Base-by-base conservation (phyloP, 75 land plant genomes). In the Ceratopteris richardii region DNA sequence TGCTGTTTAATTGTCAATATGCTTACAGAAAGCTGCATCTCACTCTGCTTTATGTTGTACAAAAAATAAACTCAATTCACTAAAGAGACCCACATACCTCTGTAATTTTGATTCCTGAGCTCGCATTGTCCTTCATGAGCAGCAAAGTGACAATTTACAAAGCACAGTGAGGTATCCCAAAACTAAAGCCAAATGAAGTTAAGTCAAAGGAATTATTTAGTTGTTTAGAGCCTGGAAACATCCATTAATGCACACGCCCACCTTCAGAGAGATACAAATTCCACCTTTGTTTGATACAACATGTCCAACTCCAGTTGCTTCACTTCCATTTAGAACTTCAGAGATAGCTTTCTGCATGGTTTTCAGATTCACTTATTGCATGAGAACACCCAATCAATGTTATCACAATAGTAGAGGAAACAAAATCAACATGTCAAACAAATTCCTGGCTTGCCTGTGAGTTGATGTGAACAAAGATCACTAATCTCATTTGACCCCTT, bases 261-360 rank as follows among this genome's bases (percentile, higher is more conserved):
- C 74, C 74, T 77, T 77, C 33, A 77, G 68, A n/a, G 78, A 62
- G 39, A 77, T 75, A 55, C 80, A 67, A 31, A 77, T 66, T 4
- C 76, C 80, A 44, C 80, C 80, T 59, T 77, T 77, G 42, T 77
- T 77, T 31, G 80, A 72, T 71, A 77, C 61, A 1, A 77, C 79
- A 75, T 77, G 54, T 17, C 78, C 78, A 48, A 77, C 80, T 22
- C 80, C 80, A 21, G 80, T 77, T 25, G 80, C 80, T 69, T 77
- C 79, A 47, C 72, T 74, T 39, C 71, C 80, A 64, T 67, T 75
- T 12, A 72, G 75, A 20, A 77, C 71, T 28, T 77, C 80, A 26
- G 80, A 77, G 27, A 77, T 74, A 40, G 78, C 80, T 64, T 75
- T 75, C 79, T 71, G 74, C 50, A 33, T 33, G 37, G 37, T 3